phyloP scores from a whole-genome alignment of 192 early-diverging fungal species.

The Chytriomyces hyalinus region DNA sequence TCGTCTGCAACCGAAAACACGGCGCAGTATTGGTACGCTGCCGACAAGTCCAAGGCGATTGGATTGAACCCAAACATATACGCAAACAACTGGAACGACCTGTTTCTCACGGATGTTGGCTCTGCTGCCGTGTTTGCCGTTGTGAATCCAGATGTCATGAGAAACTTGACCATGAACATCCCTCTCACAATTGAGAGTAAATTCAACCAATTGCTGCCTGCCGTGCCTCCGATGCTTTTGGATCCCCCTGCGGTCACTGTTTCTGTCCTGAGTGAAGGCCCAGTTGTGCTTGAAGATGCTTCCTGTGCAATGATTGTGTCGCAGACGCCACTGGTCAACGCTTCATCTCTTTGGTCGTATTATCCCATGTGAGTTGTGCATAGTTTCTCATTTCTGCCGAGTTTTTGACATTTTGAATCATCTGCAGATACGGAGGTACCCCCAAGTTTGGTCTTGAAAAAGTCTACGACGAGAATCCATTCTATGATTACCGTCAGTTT shows the following conservation, averaged over 20 bases:
- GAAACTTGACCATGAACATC: background rate
- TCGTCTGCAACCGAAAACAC: background rate
- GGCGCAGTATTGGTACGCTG: background rate
- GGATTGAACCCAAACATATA: background rate
- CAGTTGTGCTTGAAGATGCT: background rate
- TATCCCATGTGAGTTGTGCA: too few relatives aligned
- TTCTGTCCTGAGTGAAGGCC: background rate
- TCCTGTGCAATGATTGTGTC: too few relatives aligned
- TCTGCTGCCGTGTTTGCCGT: background rate
- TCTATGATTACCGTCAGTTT: too few relatives aligned
- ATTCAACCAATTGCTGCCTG: background rate
- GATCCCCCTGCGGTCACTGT: background rate
- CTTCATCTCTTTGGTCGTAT: too few relatives aligned
- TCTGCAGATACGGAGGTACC: too few relatives aligned
- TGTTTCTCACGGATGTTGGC: background rate
- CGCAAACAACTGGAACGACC: background rate
- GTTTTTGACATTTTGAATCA: too few relatives aligned
- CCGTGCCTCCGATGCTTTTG: background rate
- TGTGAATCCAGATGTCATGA: background rate
- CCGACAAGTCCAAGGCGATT: background rate
- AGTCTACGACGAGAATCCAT: too few relatives aligned
- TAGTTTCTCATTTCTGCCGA: too few relatives aligned
- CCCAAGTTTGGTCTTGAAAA: too few relatives aligned
- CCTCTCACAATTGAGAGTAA: background rate
- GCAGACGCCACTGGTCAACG: too few relatives aligned